Evolutionary conservation across 2,329 filamentous ascomycete species (phyloP).

Genomic region (Aspergillus bombycis): DNA sequence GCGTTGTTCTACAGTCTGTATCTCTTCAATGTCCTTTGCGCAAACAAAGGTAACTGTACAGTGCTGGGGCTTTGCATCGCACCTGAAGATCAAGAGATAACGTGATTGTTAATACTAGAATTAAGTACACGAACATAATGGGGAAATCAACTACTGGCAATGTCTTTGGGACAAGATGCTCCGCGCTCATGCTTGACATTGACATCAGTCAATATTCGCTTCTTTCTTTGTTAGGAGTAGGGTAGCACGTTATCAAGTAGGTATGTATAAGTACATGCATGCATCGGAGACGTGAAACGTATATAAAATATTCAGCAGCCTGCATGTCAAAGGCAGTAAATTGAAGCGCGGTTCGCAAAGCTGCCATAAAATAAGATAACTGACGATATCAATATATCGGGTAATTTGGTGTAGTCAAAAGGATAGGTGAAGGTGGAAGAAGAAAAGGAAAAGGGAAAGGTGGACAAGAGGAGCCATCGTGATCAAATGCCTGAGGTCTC

Average conservation of each 20-base stretch:
- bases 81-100: constrained; percentile 1
- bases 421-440: neutral
- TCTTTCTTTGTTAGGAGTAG: neutral
- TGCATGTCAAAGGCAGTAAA: neutral
- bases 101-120: constrained; percentile 6
- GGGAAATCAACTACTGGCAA: neutral
- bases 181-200: neutral
- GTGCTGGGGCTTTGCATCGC: neutral
- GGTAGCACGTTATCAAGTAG: neutral
- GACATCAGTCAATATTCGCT: neutral
- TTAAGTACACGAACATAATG: constrained; percentile 4
- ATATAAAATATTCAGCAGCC: neutral
- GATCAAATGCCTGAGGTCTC: neutral
- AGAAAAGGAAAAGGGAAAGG: neutral
- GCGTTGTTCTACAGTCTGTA: constrained; percentile 7
- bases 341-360: neutral
- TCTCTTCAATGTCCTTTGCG: constrained; percentile 1
- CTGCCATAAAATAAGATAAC: neutral
- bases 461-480: neutral
- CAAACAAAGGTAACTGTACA: neutral
- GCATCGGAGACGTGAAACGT: neutral
- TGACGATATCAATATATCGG: neutral
- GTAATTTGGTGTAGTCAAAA: neutral
- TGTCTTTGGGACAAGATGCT: neutral
- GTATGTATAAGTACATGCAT: neutral